phyloP scores from a whole-genome alignment of 805 yeast genomes.

The Yarrowia sp. region DNA sequence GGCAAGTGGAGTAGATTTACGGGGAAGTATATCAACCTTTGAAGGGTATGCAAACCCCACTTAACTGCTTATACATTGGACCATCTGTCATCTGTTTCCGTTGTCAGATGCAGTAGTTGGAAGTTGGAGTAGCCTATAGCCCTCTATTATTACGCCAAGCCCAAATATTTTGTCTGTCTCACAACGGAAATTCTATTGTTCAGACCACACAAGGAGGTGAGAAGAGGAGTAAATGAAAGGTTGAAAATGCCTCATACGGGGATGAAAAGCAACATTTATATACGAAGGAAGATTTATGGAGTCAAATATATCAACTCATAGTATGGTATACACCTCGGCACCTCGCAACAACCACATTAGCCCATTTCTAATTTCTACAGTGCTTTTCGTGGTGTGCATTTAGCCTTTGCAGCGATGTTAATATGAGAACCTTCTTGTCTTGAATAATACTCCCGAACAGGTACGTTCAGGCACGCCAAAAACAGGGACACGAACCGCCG shows the following conservation, averaged over 20 bases:
- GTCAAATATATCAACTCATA: too few relatives aligned
- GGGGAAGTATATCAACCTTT: too few relatives aligned
- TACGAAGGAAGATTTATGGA: too few relatives aligned
- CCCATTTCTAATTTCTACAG: neutral
- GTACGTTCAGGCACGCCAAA: constrained; percentile 3
- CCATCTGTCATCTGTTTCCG: too few relatives aligned
- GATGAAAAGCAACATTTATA: neutral
- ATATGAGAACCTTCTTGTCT: constrained; percentile 2
- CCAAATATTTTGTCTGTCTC: neutral
- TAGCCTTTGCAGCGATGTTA: neutral
- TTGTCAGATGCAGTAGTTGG: neutral
- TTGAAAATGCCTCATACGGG: neutral
- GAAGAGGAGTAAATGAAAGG: neutral
- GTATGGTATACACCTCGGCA: too few relatives aligned
- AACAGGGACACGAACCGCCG: neutral
- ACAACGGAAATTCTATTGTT: constrained; percentile 9
- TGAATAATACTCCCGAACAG: neutral
- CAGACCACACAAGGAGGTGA: neutral
- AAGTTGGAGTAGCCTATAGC: neutral
- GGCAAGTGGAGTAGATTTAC: neutral
- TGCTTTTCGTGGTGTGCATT: neutral
- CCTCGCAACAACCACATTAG: neutral
- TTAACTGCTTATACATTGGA: too few relatives aligned
- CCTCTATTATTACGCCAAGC: neutral
- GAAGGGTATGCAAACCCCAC: too few relatives aligned